phyloP scores from a whole-genome alignment of 1,139 yeast species.

The Yamadazyma atmosphaerica region DNA sequence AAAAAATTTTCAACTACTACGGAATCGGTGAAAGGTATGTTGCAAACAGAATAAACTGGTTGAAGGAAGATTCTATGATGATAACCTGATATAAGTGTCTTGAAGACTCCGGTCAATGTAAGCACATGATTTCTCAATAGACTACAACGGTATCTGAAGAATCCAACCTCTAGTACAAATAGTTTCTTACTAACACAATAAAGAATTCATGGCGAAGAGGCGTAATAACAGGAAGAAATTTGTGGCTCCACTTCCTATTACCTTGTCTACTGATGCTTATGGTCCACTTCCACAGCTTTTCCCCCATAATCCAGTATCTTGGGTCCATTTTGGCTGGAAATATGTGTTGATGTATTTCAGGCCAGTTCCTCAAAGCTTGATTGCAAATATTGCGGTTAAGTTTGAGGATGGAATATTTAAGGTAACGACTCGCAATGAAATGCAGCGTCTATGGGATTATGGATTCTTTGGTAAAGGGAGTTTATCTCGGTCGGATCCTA shows the following conservation, averaged over 20 bases:
- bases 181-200: constrained; percentile 18
- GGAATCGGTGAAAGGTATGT: background rate
- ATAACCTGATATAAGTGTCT: constrained; percentile 1
- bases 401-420: constrained; percentile 40
- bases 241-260: constrained; percentile 51
- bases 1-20: background rate
- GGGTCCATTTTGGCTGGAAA: constrained; percentile 46
- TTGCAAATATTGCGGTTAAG: constrained; percentile 24
- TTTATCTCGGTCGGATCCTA: constrained; percentile 86
- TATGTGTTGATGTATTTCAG: constrained; percentile 25
- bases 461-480: constrained; percentile 97
- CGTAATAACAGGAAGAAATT: constrained; percentile 23
- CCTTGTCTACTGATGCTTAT: constrained; percentile 34
- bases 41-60: background rate
- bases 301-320: constrained; percentile 62
- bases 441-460: constrained; percentile 68
- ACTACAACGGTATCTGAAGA: constrained; percentile 99
- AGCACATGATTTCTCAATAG: constrained; percentile 85
- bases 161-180: too few relatives aligned
- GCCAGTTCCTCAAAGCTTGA: constrained; percentile 27
- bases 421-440: constrained; percentile 46
- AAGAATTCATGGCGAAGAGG: constrained; percentile 17
- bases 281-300: constrained; percentile 45
- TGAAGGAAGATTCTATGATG: background rate
- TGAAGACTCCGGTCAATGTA: constrained; percentile 36